Evolutionary conservation across 2,329 filamentous ascomycete species (phyloP), one percentile per base, ranked within the genome.

Genomic region (Ceratocystiopsis minuta): DNA sequence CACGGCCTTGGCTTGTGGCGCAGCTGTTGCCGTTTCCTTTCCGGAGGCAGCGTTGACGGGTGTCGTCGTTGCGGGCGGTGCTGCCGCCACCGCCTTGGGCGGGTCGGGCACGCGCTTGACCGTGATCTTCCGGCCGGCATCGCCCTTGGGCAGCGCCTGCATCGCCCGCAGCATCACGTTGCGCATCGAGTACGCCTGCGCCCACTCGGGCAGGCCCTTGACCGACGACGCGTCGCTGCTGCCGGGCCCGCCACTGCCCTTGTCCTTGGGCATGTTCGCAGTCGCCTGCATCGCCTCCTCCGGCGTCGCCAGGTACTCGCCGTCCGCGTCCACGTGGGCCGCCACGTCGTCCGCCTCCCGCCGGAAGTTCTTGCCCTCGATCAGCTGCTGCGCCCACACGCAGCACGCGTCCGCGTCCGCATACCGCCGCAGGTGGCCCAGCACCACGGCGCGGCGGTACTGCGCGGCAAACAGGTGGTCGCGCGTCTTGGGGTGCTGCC

Each of bases 381-480:
- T 43, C 4, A 68, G 54, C 33, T 57, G 53, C 56, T 66, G 63
- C 31, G 66, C 61, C 66, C 74, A 78, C 16, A 65, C 63, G 16
- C 87, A 74, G 48, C 87, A 73, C 50, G 75, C 71, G 45, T 78
- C 70, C 1, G 86, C 79, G 58, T 95, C 80, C 4, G 78, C 85
- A 51, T 76, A 84, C 41, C 73, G 68, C 32, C 72, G 73, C 35
- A 86, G 63, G 39, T 77, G 72, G 57, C 75, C 81, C 20, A 88
- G 66, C 12, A 80, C 71, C 13, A 93, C 73, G 6, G 75, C 81
- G 34, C 88, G 75, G 50, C 87, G 75, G 52, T 90, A 74, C 53
- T 95, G 84, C 2, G 83, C 79, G n/a, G 84, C 73, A 37, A 77
- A 68, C 57, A 95, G 84, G 28, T 80, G 68, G 49, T 84, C 75